Base-by-base conservation (phyloP, 306 rosid genomes). In the Cucumis hystrix region DNA sequence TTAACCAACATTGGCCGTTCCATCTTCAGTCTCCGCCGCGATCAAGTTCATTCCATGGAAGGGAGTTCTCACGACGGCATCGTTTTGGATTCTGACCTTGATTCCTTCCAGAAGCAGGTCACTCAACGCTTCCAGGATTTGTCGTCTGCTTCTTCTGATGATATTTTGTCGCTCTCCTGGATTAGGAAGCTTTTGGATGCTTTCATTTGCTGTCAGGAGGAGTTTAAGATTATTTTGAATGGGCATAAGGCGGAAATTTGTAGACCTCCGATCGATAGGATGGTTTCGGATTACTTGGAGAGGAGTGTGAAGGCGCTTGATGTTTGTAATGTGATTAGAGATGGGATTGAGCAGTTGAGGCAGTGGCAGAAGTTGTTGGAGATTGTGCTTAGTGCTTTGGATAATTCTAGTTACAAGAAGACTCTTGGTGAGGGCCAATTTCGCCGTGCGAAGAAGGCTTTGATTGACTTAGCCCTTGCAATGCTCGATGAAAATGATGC, bases 401-500 rank as follows among this genome's bases (percentile, higher is more conserved):
- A 86, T 69, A 83, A 87, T 47, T 80, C 77, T 49, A 49, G 28
- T 78, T 78, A 81, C 1, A 86, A 88, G 88, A 87, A 87, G 88
- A 82, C 90, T 39, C 86, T 86, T 62, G 81, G 86, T 2, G 98
- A 95, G 80, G 97, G 89, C 55, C 96, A 89, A 83, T 85, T 95
- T 71, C 86, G 96, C 20, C 91, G 98, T 0, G 97, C 98, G 3
- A 94, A 90, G 82, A 94, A 90, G 73, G 97, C 97, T 0, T 89
- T 94, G 1, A 80, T 87, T 25, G 97, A 92, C 77, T 84, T 94
- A 66, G 93, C 93, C 0, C 84, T 90, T 21, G 82, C 84, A 2
- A 91, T 92, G 98, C 85, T 92, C 28, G 96, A 89, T 51, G 97
- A 92, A 6, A 90, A 91, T 80, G 94, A 91, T 63, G 83, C 93